Evolutionary conservation across 1,139 yeast genomes (phyloP).

Genomic region (Hansenula lynferdii): DNA sequence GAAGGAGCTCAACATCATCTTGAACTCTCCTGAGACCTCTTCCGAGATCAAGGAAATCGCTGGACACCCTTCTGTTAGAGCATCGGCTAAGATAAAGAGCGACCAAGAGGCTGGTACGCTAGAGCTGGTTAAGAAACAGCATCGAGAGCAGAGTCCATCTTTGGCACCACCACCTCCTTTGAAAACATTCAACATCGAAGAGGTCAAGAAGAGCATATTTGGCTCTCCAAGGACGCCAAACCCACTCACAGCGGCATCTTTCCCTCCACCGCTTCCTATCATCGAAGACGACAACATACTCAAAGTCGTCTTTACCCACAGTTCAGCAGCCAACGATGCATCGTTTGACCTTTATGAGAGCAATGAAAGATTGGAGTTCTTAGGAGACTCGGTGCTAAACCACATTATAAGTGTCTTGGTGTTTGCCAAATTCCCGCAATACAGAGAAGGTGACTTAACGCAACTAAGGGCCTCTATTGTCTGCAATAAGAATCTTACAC

Average conservation of each 20-base stretch:
- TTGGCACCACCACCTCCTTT: background rate
- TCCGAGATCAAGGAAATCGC: slow-evolving; percentile 2
- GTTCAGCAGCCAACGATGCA: slow-evolving; percentile 58
- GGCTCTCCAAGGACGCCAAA: background rate
- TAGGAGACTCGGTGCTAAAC: slow-evolving; percentile 83
- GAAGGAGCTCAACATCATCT: background rate
- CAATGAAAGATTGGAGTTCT: slow-evolving; percentile 83
- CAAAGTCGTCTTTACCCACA: slow-evolving; percentile 63
- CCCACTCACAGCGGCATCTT: background rate
- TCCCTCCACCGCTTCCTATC: slow-evolving; percentile 2
- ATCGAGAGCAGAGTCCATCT: background rate
- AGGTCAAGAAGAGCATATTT: background rate
- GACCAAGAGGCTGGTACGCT: background rate
- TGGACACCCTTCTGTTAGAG: background rate
- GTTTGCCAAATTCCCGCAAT: slow-evolving; percentile 50
- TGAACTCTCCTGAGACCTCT: background rate
- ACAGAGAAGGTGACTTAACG: slow-evolving; percentile 78
- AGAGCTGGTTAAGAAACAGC: background rate
- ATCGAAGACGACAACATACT: background rate
- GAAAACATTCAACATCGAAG: background rate
- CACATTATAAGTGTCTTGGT: slow-evolving; percentile 49
- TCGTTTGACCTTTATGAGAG: slow-evolving; percentile 43
- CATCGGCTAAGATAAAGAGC: background rate
- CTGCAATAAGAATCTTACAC: slow-evolving; percentile 59
- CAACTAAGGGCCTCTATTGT: slow-evolving; percentile 62